A percentile compares a stretch with the other conserved stretches of the same genome.
These are phyloP conservation scores for Avena atlantica DNA, from an alignment of 176 grass and related monocot species.

Conservation along the genomic window DNA sequence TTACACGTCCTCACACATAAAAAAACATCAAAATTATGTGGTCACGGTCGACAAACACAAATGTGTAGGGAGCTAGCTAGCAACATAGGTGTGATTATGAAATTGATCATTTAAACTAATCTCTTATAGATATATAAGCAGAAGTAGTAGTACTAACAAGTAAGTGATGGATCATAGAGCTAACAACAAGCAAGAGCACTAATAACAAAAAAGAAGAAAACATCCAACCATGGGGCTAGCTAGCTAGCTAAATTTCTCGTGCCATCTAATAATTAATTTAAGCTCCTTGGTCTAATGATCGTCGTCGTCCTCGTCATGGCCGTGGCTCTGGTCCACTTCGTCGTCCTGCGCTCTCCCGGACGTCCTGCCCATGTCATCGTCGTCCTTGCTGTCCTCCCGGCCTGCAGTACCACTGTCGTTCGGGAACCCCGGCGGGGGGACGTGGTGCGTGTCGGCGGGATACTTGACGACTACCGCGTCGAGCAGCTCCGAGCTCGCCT, in stretches of 20 bases:
- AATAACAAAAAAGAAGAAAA: neutral
- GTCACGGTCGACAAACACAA: neutral
- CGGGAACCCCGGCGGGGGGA: conserved; percentile 34
- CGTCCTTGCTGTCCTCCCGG: neutral
- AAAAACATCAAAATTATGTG: neutral
- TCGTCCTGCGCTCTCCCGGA: conserved; percentile 41
- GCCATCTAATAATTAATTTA: neutral
- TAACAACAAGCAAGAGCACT: neutral
- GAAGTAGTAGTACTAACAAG: conserved; percentile 18
- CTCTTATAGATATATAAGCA: conserved; percentile 39
- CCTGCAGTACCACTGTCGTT: conserved; percentile 17
- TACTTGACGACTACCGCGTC: conserved; percentile 76
- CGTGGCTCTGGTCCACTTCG: conserved; percentile 57
- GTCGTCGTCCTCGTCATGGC: conserved; percentile 20
- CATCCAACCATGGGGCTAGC: neutral
- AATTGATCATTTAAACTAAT: conserved; percentile 8
- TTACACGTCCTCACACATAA: neutral
- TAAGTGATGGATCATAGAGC: conserved; percentile 12
- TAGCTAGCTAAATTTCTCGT: conserved; percentile 27
- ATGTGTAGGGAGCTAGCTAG: neutral
- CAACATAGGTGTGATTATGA: neutral
- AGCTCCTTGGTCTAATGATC: conserved; percentile 17
- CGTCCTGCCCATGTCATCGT: conserved; percentile 3
- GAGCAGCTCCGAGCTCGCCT: conserved; percentile 69
- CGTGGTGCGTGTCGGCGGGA: conserved; percentile 57